Percentiles rank a stretch among this genome's conserved stretches.
These are phyloP conservation scores for Cryptococcus sp. DNA, from an alignment of 1,284 basidiomycete genomes.

Conservation along the genomic window DNA sequence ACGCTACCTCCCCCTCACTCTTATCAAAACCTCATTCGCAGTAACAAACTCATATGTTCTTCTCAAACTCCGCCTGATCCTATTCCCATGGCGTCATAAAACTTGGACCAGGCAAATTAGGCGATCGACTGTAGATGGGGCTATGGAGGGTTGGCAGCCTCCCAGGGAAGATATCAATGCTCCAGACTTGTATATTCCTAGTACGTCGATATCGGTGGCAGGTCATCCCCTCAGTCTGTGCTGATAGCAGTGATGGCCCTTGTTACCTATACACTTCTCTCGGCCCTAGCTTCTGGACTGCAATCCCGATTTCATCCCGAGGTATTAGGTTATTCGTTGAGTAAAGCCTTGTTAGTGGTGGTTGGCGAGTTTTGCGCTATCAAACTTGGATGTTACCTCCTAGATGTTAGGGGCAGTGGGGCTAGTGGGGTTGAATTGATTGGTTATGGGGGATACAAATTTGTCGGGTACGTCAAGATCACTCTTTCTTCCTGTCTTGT, in stretches of 20 bases:
- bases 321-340: constrained; percentile 79
- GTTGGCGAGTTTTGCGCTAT: constrained; percentile 82
- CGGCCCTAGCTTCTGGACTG: constrained; percentile 78
- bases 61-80: constrained; percentile 78
- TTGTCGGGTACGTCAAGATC: constrained; percentile 67
- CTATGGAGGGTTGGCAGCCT: constrained; percentile 69
- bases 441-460: constrained; percentile 92
- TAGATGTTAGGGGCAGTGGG: constrained; percentile 73
- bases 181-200: constrained; percentile 94
- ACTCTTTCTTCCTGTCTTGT: neutral
- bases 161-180: constrained; percentile 94
- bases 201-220: constrained; percentile 57
- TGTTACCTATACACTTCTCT: constrained; percentile 89
- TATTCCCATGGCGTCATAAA: constrained; percentile 93
- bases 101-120: constrained; percentile 68
- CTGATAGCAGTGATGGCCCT: constrained; percentile 75
- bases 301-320: constrained; percentile 82
- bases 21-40: constrained; percentile 91
- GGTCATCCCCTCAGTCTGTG: neutral
- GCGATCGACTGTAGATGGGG: constrained; percentile 52
- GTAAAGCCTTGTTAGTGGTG: constrained; percentile 74
- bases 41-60: constrained; percentile 96
- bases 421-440: constrained; percentile 59
- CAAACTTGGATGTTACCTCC: constrained; percentile 83
- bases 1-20: constrained; percentile 64